Base-by-base conservation (phyloP, 2,329 filamentous ascomycete species). In the Dactylonectria macrodidyma region DNA sequence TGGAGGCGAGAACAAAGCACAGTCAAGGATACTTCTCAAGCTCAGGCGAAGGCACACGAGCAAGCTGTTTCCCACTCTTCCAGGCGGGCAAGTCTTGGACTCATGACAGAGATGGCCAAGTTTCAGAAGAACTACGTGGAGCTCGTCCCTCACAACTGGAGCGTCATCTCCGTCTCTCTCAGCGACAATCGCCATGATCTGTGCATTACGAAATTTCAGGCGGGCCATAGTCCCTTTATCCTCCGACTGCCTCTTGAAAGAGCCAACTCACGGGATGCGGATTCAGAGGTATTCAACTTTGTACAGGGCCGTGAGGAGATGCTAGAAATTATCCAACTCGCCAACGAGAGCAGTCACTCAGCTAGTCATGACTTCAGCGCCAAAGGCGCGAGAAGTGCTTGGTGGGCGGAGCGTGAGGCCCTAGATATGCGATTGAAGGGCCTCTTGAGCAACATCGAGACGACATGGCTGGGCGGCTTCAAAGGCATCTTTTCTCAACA, bases 381-480 rank as follows among this genome's bases (percentile, higher is more conserved):
- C 54, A 94, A 92, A 78, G 92, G 91, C 41, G 91, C 92, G 33
- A 95, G 94, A 78, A 89, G 89, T 46, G 91, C 91, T 54, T 99
- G 96, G 96, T 99, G 96, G 95, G 89, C 88, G 5, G 92, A 95
- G 77, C 90, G 97, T 14, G 92, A 96, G 79, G 88, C 88, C 3
- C 85, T 99, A 16, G 96, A 99, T 77, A 83, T 84, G 36, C 90
- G 94, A 10, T 86, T 99, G 26, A 91, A 90, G 69, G 91, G 93
- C 58, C 87, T 99, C 10, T 85, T 99, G 1, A 86, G 91, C 61
- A 97, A 94, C 67, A 92, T 99, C 46, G 95, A 99, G 80, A 92
- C 93, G 68, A 91, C 96, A 24, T 99, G 96, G 96, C 89, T 99
- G 5, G 95, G 95, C 56, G 96, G 96, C 0, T 99, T 99, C 86